phyloP scores from a whole-genome alignment of 495 filamentous ascomycete species.

The Podospora fimiseda region DNA sequence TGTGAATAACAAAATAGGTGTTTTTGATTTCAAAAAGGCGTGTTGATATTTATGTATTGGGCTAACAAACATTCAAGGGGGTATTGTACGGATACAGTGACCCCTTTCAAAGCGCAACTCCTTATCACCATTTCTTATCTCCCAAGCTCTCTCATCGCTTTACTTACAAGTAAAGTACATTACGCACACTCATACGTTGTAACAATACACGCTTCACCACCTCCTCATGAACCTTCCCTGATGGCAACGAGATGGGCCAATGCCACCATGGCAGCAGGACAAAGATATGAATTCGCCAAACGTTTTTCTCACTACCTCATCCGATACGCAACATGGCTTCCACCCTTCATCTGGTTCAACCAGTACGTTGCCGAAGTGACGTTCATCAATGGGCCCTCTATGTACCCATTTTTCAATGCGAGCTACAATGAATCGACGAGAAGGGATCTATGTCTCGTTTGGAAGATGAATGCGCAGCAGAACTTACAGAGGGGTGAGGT shows the following conservation, averaged over 20 bases:
- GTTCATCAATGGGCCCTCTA: conserved; percentile 60
- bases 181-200: too few species aligned
- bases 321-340: conserved; percentile 53
- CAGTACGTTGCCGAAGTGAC: conserved; percentile 55
- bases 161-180: too few species aligned
- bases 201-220: background rate
- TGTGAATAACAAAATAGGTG: too few species aligned
- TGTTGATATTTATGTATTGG: too few species aligned
- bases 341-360: conserved; percentile 59
- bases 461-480: conserved; percentile 41
- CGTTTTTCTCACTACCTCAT: conserved; percentile 42
- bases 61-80: too few species aligned
- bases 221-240: background rate
- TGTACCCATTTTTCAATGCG: conserved; percentile 72
- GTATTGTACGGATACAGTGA: too few species aligned
- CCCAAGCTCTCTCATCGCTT: too few species aligned
- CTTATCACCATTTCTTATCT: too few species aligned
- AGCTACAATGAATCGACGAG: conserved; percentile 52
- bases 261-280: conserved; percentile 12
- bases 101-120: too few species aligned
- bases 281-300: conserved; percentile 23
- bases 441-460: conserved; percentile 47
- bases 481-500: conserved; percentile 47
- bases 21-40: too few species aligned
- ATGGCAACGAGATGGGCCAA: conserved; percentile 23